These are phyloP conservation scores for Phytophthora hybrid DNA, from an alignment of 352 stramenopile genomes.

Conservation along the genomic window DNA sequence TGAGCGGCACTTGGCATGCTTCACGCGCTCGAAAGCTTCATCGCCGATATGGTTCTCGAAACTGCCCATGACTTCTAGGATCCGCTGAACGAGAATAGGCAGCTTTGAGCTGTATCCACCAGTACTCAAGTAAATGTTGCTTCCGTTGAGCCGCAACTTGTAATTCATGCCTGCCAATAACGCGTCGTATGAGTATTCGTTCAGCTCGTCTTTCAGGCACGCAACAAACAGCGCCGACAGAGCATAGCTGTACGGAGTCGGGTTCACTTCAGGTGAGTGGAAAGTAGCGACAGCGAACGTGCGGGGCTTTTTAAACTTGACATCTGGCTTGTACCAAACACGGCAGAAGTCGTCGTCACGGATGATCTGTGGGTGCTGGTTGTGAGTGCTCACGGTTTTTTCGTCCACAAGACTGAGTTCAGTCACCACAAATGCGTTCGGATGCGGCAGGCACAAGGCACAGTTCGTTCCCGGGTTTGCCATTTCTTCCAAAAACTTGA, in stretches of 20 bases:
- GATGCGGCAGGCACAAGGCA: slow-evolving; percentile 45
- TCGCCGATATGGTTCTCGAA: slow-evolving; percentile 41
- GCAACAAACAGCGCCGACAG: slow-evolving; percentile 72
- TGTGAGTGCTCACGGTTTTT: slow-evolving; percentile 20
- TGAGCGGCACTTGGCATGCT: slow-evolving; percentile 45
- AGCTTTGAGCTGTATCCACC: slow-evolving; percentile 62
- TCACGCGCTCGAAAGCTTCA: slow-evolving; percentile 55
- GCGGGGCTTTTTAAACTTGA: slow-evolving; percentile 89
- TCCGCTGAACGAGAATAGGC: slow-evolving; percentile 45
- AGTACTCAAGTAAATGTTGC: slow-evolving; percentile 52
- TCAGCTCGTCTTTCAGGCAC: slow-evolving; percentile 80
- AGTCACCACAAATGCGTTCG: slow-evolving; percentile 44
- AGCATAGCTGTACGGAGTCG: slow-evolving; percentile 63
- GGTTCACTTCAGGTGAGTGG: slow-evolving; percentile 59
- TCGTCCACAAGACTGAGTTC: slow-evolving; percentile 32
- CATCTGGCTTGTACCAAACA: slow-evolving; percentile 87
- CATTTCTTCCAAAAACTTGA: slow-evolving; percentile 41
- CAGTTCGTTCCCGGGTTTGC: slow-evolving; percentile 37
- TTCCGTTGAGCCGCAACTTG: slow-evolving; percentile 48
- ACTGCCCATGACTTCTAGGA: slow-evolving; percentile 48
- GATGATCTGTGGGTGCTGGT: slow-evolving; percentile 42
- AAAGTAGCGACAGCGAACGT: slow-evolving; percentile 78
- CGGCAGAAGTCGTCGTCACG: slow-evolving; percentile 48
- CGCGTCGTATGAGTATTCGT: slow-evolving; percentile 77
- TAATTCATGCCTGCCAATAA: slow-evolving; percentile 72